phyloP scores from a whole-genome alignment of 768 basidiomycete genomes.

The Pholiota molesta region DNA sequence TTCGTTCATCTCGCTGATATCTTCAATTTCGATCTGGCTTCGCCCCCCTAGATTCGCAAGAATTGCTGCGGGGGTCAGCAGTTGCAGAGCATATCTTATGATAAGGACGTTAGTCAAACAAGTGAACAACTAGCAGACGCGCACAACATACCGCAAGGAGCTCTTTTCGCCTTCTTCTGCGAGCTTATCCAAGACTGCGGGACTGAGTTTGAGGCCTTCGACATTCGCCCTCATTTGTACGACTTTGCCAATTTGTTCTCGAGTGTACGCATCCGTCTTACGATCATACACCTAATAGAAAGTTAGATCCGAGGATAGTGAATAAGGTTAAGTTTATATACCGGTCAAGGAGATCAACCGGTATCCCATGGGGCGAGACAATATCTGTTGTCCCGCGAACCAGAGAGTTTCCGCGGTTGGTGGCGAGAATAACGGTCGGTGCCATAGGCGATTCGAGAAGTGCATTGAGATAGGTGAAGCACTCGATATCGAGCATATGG shows the following conservation, averaged over 20 bases:
- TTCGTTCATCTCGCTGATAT: conserved; percentile 92
- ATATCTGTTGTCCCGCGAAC: conserved; percentile 95
- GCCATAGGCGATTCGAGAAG: conserved; percentile 96
- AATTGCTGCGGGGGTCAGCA: conserved; percentile 90
- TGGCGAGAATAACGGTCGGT: conserved; percentile 95
- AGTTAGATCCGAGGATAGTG: neutral
- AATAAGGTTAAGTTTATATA: conserved; percentile 34
- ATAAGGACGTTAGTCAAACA: conserved; percentile 13
- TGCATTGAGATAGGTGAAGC: conserved; percentile 97
- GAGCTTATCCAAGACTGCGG: conserved; percentile 78
- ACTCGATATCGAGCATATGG: conserved; percentile 99
- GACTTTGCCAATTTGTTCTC: conserved; percentile 85
- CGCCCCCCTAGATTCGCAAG: conserved; percentile 79
- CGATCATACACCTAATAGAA: conserved; percentile 80
- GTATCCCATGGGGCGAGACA: conserved; percentile 89
- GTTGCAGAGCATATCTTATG: conserved; percentile 83
- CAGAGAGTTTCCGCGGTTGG: conserved; percentile 90
- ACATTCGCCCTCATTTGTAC: conserved; percentile 84
- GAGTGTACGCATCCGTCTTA: conserved; percentile 83
- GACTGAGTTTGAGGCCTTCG: conserved; percentile 79
- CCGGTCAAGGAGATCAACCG: conserved; percentile 92
- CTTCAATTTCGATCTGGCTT: conserved; percentile 81
- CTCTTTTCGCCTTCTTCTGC: conserved; percentile 82
- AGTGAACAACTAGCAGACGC: conserved; percentile 6
- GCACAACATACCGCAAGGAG: conserved; percentile 67